Evolutionary conservation across 1,284 basidiomycete genomes (phyloP).

Genomic region (Phylloboletellus chloephorus): DNA sequence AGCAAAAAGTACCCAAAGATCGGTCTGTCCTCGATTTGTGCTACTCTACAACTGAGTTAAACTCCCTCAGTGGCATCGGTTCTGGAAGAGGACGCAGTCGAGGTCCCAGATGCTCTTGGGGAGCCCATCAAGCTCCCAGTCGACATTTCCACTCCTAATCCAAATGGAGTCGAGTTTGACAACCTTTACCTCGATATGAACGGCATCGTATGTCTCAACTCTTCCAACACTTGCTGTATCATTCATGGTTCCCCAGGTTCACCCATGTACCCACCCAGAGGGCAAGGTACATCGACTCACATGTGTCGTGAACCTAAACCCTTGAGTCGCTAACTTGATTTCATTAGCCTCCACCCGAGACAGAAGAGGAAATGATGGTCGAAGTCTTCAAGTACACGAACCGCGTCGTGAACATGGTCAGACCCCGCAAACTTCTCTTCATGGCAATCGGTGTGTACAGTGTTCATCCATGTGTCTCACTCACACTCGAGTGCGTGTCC

Average conservation of each 20-base stretch:
- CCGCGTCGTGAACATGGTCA: constrained; percentile 94
- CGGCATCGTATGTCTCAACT: constrained; percentile 58
- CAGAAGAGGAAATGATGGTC: constrained; percentile 99
- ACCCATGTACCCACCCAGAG: constrained; percentile 98
- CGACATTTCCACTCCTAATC: constrained; percentile 82
- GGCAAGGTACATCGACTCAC: constrained; percentile 59
- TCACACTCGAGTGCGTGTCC: constrained; percentile 6
- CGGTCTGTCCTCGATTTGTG: constrained; percentile 41
- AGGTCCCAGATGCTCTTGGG: constrained; percentile 65
- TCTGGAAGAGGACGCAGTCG: constrained; percentile 74
- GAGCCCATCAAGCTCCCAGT: constrained; percentile 70
- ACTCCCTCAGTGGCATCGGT: constrained; percentile 61
- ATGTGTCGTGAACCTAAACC: constrained; percentile 1
- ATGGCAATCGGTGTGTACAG: constrained; percentile 86
- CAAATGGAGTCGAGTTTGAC: constrained; percentile 96
- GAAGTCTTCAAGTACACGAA: constrained; percentile 98
- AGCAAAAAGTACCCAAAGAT: constrained; percentile 98
- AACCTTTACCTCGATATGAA: constrained; percentile 95
- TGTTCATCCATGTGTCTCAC: not conserved
- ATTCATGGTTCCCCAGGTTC: constrained; percentile 53
- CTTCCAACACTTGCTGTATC: not conserved
- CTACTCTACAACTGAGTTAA: not conserved
- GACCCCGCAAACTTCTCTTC: constrained; percentile 92
- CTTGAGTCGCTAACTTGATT: constrained; percentile 12
- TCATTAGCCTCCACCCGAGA: constrained; percentile 82